Evolutionary conservation across 805 yeast genomes (phyloP).

Genomic region (Maudiozyma bulderi): DNA sequence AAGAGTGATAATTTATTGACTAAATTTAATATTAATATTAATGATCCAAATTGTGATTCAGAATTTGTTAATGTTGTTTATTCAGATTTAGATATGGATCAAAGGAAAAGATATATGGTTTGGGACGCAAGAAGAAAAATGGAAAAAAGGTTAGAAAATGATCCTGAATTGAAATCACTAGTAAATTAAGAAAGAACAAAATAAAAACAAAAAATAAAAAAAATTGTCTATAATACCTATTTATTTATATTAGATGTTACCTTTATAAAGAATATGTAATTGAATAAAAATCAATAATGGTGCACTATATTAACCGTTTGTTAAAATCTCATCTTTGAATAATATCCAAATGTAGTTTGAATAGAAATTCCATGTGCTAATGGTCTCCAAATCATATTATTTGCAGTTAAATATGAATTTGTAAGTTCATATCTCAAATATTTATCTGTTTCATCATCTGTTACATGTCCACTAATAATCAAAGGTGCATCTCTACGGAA

Average conservation of each 20-base stretch:
- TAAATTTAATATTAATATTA: conserved; percentile 19
- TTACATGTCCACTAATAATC: neutral
- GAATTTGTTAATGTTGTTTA: conserved; percentile 11
- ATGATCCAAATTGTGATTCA: conserved; percentile 11
- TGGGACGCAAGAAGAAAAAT: conserved; percentile 53
- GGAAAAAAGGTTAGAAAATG: conserved; percentile 21
- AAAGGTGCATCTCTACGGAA: neutral
- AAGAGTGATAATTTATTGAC: conserved; percentile 24
- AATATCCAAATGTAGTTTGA: conserved; percentile 1
- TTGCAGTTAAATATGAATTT: neutral
- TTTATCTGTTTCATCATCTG: neutral
- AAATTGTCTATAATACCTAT: neutral
- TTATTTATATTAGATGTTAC: neutral
- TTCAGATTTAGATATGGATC: conserved; percentile 17
- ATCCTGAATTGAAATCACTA: conserved; percentile 6
- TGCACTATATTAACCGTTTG: neutral
- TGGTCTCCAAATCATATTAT: neutral
- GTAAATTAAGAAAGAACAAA: neutral
- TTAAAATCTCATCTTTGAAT: neutral
- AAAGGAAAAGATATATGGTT: conserved; percentile 37
- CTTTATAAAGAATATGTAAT: neutral
- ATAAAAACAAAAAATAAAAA: neutral
- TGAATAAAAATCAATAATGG: neutral
- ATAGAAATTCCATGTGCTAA: neutral
- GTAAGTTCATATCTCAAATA: neutral